These are phyloP conservation scores for Starmera quercuum DNA, from an alignment of 805 yeast genomes.

Conservation along the genomic window DNA sequence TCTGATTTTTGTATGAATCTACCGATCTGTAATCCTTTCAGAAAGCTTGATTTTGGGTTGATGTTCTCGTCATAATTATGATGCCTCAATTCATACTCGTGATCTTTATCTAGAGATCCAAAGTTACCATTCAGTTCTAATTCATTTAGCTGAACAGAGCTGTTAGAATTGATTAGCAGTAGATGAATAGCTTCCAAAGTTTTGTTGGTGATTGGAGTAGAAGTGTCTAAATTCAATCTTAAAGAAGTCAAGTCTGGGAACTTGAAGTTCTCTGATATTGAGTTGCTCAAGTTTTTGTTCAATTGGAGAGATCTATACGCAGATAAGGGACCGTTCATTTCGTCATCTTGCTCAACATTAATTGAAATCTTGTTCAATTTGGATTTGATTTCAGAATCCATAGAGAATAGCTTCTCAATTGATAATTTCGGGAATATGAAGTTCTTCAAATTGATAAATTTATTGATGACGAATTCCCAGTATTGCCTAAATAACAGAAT, in stretches of 20 bases:
- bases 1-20: too few relatives aligned
- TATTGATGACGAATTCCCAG: conserved; percentile 13
- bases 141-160: conserved; percentile 1
- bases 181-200: conserved; percentile 1
- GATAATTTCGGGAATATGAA: conserved; percentile 12
- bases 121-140: conserved; percentile 15
- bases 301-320: background rate
- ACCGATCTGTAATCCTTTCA: conserved; percentile 5
- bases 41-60: conserved; percentile 6
- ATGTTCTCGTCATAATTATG: conserved; percentile 4
- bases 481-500: conserved; percentile 13
- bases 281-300: background rate
- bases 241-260: conserved; percentile 8
- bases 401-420: conserved; percentile 8
- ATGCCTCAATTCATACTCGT: conserved; percentile 14
- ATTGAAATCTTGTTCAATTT: conserved; percentile 7
- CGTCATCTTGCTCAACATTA: conserved; percentile 1
- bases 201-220: background rate
- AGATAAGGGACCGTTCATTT: background rate
- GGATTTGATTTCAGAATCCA: conserved; percentile 1
- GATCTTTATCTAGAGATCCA: conserved; percentile 12
- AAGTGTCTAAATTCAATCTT: conserved; percentile 8
- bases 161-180: background rate
- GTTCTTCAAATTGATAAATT: conserved; percentile 7
- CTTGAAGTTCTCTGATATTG: background rate